Conservation (phyloP, 2,329 filamentous ascomycete genomes). For the Ophiosphaerella herpotricha region DNA sequence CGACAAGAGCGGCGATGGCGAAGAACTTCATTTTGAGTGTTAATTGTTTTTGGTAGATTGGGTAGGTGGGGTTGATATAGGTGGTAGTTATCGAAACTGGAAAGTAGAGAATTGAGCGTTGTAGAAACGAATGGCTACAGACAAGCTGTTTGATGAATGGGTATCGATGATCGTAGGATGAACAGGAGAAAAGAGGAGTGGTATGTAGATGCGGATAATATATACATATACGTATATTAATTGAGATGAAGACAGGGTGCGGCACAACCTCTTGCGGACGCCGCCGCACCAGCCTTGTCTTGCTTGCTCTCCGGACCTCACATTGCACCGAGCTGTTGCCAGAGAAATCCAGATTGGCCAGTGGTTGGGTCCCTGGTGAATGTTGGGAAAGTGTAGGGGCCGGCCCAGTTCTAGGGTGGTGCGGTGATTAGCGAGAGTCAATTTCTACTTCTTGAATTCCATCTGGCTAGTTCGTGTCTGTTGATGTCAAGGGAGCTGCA, state of each 20-base stretch:
- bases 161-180: slow-evolving; percentile 1
- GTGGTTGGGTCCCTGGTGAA: background rate
- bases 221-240: slow-evolving; percentile 15
- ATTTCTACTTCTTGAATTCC: too few species aligned
- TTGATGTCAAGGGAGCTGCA: too few species aligned
- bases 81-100: slow-evolving; percentile 9
- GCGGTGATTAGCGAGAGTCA: too few species aligned
- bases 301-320: slow-evolving; percentile 1
- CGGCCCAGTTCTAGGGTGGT: too few species aligned
- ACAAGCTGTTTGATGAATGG: slow-evolving; percentile 27
- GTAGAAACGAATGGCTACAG: slow-evolving; percentile 38
- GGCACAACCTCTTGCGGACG: too few species aligned
- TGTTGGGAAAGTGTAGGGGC: too few species aligned
- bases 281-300: slow-evolving; percentile 14
- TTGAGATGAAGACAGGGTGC: slow-evolving; percentile 10
- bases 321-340: slow-evolving; percentile 5
- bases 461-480: too few species aligned
- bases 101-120: slow-evolving; percentile 16
- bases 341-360: background rate
- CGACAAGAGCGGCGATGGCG: slow-evolving; percentile 31
- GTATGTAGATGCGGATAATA: slow-evolving; percentile 11
- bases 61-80: slow-evolving; percentile 9
- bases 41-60: slow-evolving; percentile 6
- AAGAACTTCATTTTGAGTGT: slow-evolving; percentile 39
- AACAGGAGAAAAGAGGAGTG: slow-evolving; percentile 1